Evolutionary conservation across 371 early-diverging fungal species (phyloP), one percentile per base, ranked within the genome.

Genomic region (Actinomortierella wolfii): DNA sequence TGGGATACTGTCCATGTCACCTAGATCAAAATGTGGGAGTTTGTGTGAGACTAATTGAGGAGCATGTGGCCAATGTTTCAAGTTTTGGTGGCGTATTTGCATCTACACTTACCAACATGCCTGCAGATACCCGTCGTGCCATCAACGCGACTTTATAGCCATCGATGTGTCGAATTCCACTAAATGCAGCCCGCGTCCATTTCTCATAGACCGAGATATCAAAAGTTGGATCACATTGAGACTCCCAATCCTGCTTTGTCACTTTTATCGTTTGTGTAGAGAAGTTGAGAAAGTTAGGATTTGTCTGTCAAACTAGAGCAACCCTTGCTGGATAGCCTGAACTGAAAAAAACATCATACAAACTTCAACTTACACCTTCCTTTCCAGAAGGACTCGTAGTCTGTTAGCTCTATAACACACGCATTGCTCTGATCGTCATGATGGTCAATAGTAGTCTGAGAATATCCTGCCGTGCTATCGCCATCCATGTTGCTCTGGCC

Each of bases 361-460:
- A 20, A 23, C 7, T 11, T 5, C 43, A 25, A 42, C 51, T 40
- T 61, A 70, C 70, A 29, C 1, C 50, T 61, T n/a, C 70, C 70
- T 40, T 56, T 54, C 70, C 70, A 70, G 57, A 64, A 64, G 17
- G 65, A 53, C 13, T 46, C 51, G 43, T 64, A 70, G n/a, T 70
- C 64, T 65, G 57, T 70, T 17, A 70, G 50, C 28, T 50, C 53
- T 15, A 70, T 24, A 24, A 46, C 47, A 48, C 70, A 70, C 26
- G n/a, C n/a, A n/a, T n/a, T n/a, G n/a, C n/a, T n/a, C n/a, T n/a
- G n/a, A n/a, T n/a, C n/a, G n/a, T n/a, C n/a, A n/a, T n/a, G n/a
- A n/a, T n/a, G n/a, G n/a, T n/a, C n/a, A n/a, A n/a, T n/a, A n/a
- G n/a, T n/a, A n/a, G n/a, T n/a, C n/a, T n/a, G n/a, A n/a, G n/a